Evolutionary conservation across 495 filamentous ascomycete genomes (phyloP).

Genomic region (Arthonia radiata): DNA sequence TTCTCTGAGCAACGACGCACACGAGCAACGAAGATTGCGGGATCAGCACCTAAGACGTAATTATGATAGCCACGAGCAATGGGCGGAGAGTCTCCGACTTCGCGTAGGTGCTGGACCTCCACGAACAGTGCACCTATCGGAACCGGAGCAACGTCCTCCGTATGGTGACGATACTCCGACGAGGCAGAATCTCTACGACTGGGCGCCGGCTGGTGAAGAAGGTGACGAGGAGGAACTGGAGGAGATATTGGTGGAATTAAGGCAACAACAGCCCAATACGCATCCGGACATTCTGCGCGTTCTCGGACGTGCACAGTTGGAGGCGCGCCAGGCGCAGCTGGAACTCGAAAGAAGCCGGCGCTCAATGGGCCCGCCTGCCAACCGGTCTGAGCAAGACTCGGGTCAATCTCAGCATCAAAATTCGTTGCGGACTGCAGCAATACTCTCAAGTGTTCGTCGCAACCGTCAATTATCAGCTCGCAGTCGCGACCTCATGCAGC

Average conservation of each 20-base stretch:
- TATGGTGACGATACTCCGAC: conserved; percentile 26
- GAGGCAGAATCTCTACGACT: conserved; percentile 28
- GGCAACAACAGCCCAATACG: conserved; percentile 14
- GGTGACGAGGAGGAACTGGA: conserved; percentile 19
- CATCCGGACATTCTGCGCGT: conserved; percentile 14
- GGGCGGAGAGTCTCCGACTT: no score
- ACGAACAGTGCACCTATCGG: no score
- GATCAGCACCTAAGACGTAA: conserved; percentile 12
- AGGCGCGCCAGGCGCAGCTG: conserved; percentile 4
- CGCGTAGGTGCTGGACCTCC: neutral
- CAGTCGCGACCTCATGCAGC: conserved; percentile 4
- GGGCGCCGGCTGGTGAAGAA: conserved; percentile 27
- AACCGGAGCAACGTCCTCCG: conserved; percentile 1
- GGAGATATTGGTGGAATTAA: conserved; percentile 11
- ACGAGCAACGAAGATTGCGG: conserved; percentile 8
- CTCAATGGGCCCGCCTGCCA: conserved; percentile 9
- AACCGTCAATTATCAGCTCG: conserved; percentile 8
- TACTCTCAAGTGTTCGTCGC: conserved; percentile 9
- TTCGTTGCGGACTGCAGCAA: conserved; percentile 8
- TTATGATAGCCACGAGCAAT: conserved; percentile 9
- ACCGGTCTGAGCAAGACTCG: conserved; percentile 2
- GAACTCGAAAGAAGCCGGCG: conserved; percentile 8
- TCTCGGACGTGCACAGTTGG: conserved; percentile 13
- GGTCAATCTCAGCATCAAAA: conserved; percentile 6
- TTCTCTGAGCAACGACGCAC: conserved; percentile 3